A percentile compares a stretch with the other conserved stretches of the same genome.
These are phyloP conservation scores for Zygoascus biomembranicola DNA, from an alignment of 805 yeast genomes.

Conservation along the genomic window DNA sequence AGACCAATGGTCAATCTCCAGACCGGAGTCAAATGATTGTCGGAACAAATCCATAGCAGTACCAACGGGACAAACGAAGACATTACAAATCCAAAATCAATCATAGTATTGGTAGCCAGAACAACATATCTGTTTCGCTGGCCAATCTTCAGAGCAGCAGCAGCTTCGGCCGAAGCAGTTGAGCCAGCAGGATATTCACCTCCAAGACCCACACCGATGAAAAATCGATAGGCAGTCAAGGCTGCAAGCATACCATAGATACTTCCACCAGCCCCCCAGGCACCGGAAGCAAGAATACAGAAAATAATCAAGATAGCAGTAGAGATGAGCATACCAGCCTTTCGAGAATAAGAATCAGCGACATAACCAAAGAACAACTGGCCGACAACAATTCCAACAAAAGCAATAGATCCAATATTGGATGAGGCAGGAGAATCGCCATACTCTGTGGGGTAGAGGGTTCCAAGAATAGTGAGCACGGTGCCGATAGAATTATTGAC, in stretches of 20 bases:
- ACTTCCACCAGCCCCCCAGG: slow-evolving; percentile 66
- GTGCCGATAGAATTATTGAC: slow-evolving; percentile 75
- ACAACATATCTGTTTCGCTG: slow-evolving; percentile 79
- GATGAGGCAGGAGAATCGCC: slow-evolving; percentile 57
- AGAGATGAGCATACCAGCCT: slow-evolving; percentile 71
- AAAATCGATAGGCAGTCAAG: slow-evolving; percentile 72
- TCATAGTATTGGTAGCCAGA: slow-evolving; percentile 81
- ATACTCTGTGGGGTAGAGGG: slow-evolving; percentile 56
- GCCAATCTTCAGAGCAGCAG: slow-evolving; percentile 69
- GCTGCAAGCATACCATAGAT: slow-evolving; percentile 77
- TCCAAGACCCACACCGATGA: slow-evolving; percentile 85
- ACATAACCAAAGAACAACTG: slow-evolving; percentile 71
- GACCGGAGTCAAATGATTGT: slow-evolving; percentile 61
- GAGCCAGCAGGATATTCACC: slow-evolving; percentile 94
- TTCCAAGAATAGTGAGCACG: slow-evolving; percentile 59
- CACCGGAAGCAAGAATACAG: slow-evolving; percentile 69
- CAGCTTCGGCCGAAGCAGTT: slow-evolving; percentile 86
- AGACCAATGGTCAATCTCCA: slow-evolving; percentile 88
- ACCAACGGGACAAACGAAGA: slow-evolving; percentile 81
- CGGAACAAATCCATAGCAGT: slow-evolving; percentile 69
- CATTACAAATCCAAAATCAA: slow-evolving; percentile 77
- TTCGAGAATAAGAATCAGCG: slow-evolving; percentile 73
- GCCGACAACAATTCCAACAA: slow-evolving; percentile 86
- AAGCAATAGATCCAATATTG: slow-evolving; percentile 78
- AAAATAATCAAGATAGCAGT: slow-evolving; percentile 68